phyloP scores from a whole-genome alignment of 768 basidiomycete species.

The Pulveroboletus sp. region DNA sequence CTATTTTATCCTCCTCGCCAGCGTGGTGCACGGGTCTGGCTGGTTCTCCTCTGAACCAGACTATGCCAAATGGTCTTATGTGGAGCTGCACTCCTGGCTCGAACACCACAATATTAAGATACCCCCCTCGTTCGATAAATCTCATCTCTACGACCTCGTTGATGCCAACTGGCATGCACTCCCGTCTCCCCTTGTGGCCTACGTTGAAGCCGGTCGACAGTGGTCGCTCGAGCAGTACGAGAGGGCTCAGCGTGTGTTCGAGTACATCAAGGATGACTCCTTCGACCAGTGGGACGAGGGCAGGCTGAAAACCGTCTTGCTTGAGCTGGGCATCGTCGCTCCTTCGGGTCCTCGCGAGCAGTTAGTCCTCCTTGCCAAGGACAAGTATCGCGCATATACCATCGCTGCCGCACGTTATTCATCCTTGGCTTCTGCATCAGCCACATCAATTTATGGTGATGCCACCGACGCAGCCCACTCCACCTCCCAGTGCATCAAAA shows the following conservation, averaged over 20 bases:
- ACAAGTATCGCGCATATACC: conserved; percentile 56
- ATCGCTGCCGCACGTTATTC: conserved; percentile 55
- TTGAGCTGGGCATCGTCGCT: conserved; percentile 82
- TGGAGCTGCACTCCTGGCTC: conserved; percentile 66
- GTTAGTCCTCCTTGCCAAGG: conserved; percentile 72
- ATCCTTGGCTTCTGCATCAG: conserved; percentile 42
- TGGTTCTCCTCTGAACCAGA: conserved; percentile 47
- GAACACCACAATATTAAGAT: conserved; percentile 56
- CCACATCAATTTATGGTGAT: conserved; percentile 49
- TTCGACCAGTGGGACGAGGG: conserved; percentile 87
- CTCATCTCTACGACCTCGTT: conserved; percentile 46
- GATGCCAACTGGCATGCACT: conserved; percentile 51
- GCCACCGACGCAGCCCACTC: conserved; percentile 35
- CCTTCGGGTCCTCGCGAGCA: conserved; percentile 78
- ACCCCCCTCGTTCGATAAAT: conserved; percentile 40
- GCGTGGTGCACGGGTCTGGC: conserved; percentile 40
- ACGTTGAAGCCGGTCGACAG: conserved; percentile 24
- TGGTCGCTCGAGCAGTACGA: conserved; percentile 66
- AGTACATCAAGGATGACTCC: conserved; percentile 50
- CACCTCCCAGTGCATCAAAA: conserved; percentile 38
- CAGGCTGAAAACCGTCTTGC: conserved; percentile 72
- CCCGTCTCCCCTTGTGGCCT: conserved; percentile 31
- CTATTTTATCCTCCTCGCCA: conserved; percentile 30
- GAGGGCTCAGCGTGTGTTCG: conserved; percentile 58
- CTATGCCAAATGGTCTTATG: conserved; percentile 53